Evolutionary conservation across 2,329 filamentous ascomycete genomes (phyloP).

Genomic region (Hypoxylon sp.): DNA sequence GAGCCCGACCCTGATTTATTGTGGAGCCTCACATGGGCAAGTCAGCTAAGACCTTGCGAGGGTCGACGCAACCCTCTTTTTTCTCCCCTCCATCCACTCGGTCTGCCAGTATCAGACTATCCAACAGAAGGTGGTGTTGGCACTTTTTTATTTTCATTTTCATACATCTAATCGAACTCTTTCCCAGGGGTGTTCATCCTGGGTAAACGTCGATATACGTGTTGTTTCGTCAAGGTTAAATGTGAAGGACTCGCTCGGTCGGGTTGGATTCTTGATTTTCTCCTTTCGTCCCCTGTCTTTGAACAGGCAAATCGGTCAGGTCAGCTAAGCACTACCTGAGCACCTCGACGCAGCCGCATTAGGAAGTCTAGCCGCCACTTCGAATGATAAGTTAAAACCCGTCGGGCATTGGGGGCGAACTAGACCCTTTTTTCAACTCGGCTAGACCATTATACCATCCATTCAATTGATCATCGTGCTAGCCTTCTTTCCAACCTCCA

Average conservation of each 20-base stretch:
- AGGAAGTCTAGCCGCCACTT: slow-evolving; percentile 34
- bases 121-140: slow-evolving; percentile 24
- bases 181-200: slow-evolving; percentile 14
- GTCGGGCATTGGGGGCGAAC: slow-evolving; percentile 13
- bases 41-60: slow-evolving; percentile 50
- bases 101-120: slow-evolving; percentile 8
- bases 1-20: slow-evolving; percentile 41
- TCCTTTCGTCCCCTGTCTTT: slow-evolving; percentile 12
- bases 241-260: slow-evolving; percentile 27
- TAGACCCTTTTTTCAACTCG: slow-evolving; percentile 12
- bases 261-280: slow-evolving; percentile 21
- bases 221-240: slow-evolving; percentile 33
- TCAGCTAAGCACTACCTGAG: slow-evolving; percentile 35
- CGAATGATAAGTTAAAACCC: slow-evolving; percentile 22
- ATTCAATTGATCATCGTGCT: slow-evolving; percentile 27
- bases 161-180: slow-evolving; percentile 23
- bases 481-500: slow-evolving; percentile 16
- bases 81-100: slow-evolving; percentile 29
- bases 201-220: slow-evolving; percentile 18
- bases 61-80: slow-evolving; percentile 36
- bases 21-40: slow-evolving; percentile 52
- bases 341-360: slow-evolving; percentile 34
- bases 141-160: slow-evolving; percentile 39
- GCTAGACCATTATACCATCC: slow-evolving; percentile 8
- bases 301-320: slow-evolving; percentile 7